phyloP scores from a whole-genome alignment of 768 basidiomycete species.

The Pleurotus platypus region DNA sequence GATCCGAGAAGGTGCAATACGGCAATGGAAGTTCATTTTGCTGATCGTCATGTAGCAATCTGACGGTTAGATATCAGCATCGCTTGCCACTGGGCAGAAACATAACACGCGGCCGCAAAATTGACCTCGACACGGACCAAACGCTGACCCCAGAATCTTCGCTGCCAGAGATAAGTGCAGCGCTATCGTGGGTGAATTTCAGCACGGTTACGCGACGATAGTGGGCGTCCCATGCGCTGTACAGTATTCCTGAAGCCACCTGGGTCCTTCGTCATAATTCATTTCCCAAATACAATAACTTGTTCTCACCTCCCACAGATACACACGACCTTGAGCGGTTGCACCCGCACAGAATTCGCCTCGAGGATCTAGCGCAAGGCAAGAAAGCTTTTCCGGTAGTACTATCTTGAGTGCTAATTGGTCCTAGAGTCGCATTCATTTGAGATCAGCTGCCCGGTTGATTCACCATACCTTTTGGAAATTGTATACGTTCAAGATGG shows the following conservation, averaged over 20 bases:
- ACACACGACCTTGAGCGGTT: slow-evolving; percentile 83
- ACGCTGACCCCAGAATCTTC: slow-evolving; percentile 89
- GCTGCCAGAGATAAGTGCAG: slow-evolving; percentile 78
- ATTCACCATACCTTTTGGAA: slow-evolving; percentile 79
- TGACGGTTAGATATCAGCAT: slow-evolving; percentile 24
- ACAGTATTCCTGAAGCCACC: slow-evolving; percentile 92
- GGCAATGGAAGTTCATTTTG: slow-evolving; percentile 76
- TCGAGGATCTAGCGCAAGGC: slow-evolving; percentile 67
- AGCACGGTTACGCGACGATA: slow-evolving; percentile 86
- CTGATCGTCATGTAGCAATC: slow-evolving; percentile 71
- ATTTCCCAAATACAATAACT: background rate
- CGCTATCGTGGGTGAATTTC: slow-evolving; percentile 80
- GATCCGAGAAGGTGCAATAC: slow-evolving; percentile 81
- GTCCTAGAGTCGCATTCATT: slow-evolving; percentile 50
- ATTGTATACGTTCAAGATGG: slow-evolving; percentile 84
- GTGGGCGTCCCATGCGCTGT: slow-evolving; percentile 91
- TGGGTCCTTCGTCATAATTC: slow-evolving; percentile 27
- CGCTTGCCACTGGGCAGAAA: slow-evolving; percentile 11
- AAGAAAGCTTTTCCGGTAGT: slow-evolving; percentile 85
- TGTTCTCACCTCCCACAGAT: slow-evolving; percentile 90
- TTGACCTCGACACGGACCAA: slow-evolving; percentile 86
- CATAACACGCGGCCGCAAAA: slow-evolving; percentile 20
- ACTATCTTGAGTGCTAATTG: slow-evolving; percentile 85
- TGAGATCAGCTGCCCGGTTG: background rate
- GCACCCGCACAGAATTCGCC: slow-evolving; percentile 86